Conservation (phyloP, 306 rosid species). For the Medicago arabica region DNA sequence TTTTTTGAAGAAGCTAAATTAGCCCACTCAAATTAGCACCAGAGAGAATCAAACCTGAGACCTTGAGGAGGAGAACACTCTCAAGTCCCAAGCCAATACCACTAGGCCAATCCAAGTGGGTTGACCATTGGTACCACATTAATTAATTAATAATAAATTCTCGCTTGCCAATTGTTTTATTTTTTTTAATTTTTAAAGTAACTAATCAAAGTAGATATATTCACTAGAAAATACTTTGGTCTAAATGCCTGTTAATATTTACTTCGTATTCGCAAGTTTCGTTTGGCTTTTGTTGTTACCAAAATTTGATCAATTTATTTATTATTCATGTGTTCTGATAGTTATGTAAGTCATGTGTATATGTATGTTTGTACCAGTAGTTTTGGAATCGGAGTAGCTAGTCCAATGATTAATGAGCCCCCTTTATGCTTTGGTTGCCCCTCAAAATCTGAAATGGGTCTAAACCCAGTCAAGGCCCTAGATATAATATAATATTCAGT, state of each 20-base stretch:
- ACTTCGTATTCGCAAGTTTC: conserved; percentile 16
- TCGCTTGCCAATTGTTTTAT: neutral
- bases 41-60: too few relatives aligned
- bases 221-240: conserved; percentile 27
- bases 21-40: too few relatives aligned
- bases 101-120: too few relatives aligned
- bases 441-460: neutral
- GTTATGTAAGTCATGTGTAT: conserved; percentile 23
- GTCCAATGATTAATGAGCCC: conserved; percentile 17
- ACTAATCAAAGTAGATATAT: conserved; percentile 14
- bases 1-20: too few relatives aligned
- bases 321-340: conserved; percentile 23
- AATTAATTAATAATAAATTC: neutral
- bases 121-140: neutral
- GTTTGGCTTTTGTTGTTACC: conserved; percentile 32
- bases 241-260: conserved; percentile 13
- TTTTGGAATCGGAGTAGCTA: conserved; percentile 31
- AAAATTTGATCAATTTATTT: conserved; percentile 25
- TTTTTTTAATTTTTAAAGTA: neutral
- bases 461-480: neutral
- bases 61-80: too few relatives aligned
- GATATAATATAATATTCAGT: conserved; percentile 20
- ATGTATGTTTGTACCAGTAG: neutral
- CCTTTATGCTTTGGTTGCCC: conserved; percentile 30
- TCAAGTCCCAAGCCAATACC: too few relatives aligned